phyloP scores from a whole-genome alignment of 129 eudicot species.

The Artemisia annua region DNA sequence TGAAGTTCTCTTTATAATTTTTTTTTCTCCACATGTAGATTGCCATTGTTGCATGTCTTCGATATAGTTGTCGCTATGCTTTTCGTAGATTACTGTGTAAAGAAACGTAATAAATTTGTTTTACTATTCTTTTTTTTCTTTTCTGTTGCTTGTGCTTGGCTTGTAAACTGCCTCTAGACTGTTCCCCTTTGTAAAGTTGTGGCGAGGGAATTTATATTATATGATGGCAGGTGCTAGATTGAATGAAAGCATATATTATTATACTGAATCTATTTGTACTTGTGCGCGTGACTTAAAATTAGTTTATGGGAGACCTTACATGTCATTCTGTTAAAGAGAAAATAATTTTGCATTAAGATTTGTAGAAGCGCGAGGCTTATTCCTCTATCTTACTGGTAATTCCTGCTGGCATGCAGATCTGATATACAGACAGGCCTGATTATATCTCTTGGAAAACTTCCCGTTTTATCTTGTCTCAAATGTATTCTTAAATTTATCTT shows the following conservation, averaged over 20 bases:
- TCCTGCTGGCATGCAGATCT: background rate
- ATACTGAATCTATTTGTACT: slow-evolving; percentile 1
- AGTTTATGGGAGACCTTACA: slow-evolving; percentile 2
- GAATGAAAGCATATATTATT: background rate
- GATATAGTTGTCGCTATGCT: slow-evolving; percentile 13
- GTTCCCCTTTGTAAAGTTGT: background rate
- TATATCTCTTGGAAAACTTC: background rate
- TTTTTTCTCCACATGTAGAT: slow-evolving; percentile 22
- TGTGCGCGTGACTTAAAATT: background rate
- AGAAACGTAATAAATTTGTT: background rate
- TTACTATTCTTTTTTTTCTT: background rate
- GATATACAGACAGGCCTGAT: background rate
- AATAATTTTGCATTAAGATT: background rate
- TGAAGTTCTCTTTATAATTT: slow-evolving; percentile 15
- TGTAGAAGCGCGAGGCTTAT: background rate
- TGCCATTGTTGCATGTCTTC: slow-evolving; percentile 20
- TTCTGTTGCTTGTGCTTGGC: background rate
- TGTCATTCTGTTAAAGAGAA: background rate
- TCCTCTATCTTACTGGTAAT: background rate
- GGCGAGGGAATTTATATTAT: background rate
- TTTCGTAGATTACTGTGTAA: slow-evolving; percentile 2
- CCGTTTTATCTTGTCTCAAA: background rate
- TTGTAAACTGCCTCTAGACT: slow-evolving; percentile 5
- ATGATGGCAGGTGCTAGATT: background rate
- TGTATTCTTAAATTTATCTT: background rate